Evolutionary conservation across 495 filamentous ascomycete genomes (phyloP), one percentile per base, ranked within the genome.

Genomic region (Penicillium silybi): DNA sequence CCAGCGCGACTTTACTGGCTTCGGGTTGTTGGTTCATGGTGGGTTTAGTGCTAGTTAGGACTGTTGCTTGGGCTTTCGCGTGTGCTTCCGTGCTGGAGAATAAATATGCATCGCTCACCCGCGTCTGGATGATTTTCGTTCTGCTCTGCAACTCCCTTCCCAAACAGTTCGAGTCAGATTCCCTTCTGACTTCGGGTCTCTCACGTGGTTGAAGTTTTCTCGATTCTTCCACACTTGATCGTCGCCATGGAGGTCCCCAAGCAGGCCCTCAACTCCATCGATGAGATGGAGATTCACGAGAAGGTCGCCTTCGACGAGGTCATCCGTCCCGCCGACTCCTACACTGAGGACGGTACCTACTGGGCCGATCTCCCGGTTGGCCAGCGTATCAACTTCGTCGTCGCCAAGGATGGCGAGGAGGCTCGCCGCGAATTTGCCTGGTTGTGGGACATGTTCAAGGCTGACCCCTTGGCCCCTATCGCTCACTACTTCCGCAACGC

Each of bases 401-500:
- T 67, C 62, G 73, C 74, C 23, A 76, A 85, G 61, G 83, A 92
- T 65, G 73, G 73, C 41, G 67, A 65, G 10, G 90, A 93, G 67
- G 70, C 82, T 20, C 68, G 58, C 46, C 74, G 73, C 20, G 90
- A 96, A 67, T 65, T 85, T 19, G 45, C 53, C 3, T 62, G 61
- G 19, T 81, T 92, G 48, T 85, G 85, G 70, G 53, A 70, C 16
- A 91, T 93, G 89, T 68, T 85, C 57, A 92, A 90, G 71, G 65
- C 79, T 17, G 88, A 92, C 63, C 89, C 89, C 18, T 73, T 93
- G 27, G 85, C 83, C 47, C 89, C 89, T 0, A 48, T 96, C 27
- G 71, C 74, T n/a, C 89, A 82, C 75, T 95, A 95, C 63, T 83
- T 90, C 67, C 78, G 78, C 57, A 92, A 93, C 64, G 87, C 87